Evolutionary conservation across 345 rosid species (phyloP), one percentile per base, ranked within the genome.

Genomic region (Populus pruinosa): DNA sequence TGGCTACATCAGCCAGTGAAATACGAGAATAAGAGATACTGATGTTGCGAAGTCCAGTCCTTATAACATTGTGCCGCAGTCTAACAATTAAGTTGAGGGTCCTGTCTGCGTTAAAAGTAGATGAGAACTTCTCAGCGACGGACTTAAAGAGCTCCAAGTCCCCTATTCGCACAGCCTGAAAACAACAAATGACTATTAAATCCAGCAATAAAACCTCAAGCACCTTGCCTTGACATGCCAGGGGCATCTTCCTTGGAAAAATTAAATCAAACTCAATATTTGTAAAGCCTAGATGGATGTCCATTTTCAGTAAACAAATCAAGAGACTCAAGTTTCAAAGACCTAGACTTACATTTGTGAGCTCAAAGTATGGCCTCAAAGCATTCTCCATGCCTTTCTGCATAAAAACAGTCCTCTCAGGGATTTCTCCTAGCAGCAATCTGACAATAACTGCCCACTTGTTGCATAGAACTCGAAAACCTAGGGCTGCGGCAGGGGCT

Each of bases 371-470:
- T 1, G 96, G 96, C 83, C 86, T 87, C 77, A 94, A 82, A 71
- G 96, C 90, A 71, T 86, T 92, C 71, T 91, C 97, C 94, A 91
- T 91, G 72, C 97, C 94, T 64, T 91, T 92, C 82, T 92, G 98
- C 90, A 91, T 88, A 79, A 94, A 92, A 74, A 88, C 83, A 21
- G 92, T 92, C 70, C 94, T 86, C 78, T 92, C 97, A 5, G 98
- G 96, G 41, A 92, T 94, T 80, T 94, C 97, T 53, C 97, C 97
- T 76, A 94, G 85, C 70, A 94, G 78, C 56, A 92, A 83, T 21
- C 93, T 87, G 76, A 94, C 96, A 70, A 94, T 66, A 29, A 91
- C 63, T 6, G 98, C 95, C 98, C 98, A 94, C 77, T 91, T 92
- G 81, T 92, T 91, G 74, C 94, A 92, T 59, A 87, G 92, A 78